phyloP scores from a whole-genome alignment of 257 asterid species.

The Coffea eugenioides region DNA sequence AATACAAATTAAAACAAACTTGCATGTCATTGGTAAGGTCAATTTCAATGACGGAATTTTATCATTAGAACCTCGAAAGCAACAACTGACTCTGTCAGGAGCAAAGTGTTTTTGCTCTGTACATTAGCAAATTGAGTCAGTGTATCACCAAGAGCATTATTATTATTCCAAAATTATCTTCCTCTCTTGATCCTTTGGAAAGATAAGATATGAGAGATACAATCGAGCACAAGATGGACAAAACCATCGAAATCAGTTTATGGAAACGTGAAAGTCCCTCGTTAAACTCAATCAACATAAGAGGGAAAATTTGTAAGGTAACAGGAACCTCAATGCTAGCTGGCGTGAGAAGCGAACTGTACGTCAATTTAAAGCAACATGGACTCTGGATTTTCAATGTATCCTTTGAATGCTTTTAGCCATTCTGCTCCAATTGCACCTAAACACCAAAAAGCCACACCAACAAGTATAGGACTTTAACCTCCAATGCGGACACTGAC shows the following conservation, averaged over 20 bases:
- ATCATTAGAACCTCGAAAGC: neutral
- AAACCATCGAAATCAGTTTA: slow-evolving; percentile 3
- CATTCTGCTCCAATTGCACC: slow-evolving; percentile 99
- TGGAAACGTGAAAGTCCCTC: neutral
- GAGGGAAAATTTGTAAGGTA: neutral
- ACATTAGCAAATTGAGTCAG: slow-evolving; percentile 28
- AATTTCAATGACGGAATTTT: neutral
- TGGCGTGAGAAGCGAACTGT: neutral
- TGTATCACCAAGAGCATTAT: slow-evolving; percentile 16
- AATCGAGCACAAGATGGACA: slow-evolving; percentile 9
- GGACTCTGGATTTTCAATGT: slow-evolving; percentile 89
- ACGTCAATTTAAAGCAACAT: slow-evolving; percentile 62
- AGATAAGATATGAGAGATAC: slow-evolving; percentile 21
- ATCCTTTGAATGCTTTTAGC: slow-evolving; percentile 96
- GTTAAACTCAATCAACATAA: slow-evolving; percentile 10
- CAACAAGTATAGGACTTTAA: neutral
- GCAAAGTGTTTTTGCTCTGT: slow-evolving; percentile 25
- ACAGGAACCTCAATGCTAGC: neutral
- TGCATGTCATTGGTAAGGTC: neutral
- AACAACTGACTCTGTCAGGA: neutral
- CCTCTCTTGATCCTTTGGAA: slow-evolving; percentile 17
- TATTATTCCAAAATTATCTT: slow-evolving; percentile 35
- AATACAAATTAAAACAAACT: neutral
- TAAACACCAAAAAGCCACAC: slow-evolving; percentile 19
- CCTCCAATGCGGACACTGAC: neutral